A percentile compares a stretch with the other conserved stretches of the same genome.
phyloP scores from a whole-genome alignment of 495 filamentous ascomycete genomes.

The Choiromyces venosus region DNA sequence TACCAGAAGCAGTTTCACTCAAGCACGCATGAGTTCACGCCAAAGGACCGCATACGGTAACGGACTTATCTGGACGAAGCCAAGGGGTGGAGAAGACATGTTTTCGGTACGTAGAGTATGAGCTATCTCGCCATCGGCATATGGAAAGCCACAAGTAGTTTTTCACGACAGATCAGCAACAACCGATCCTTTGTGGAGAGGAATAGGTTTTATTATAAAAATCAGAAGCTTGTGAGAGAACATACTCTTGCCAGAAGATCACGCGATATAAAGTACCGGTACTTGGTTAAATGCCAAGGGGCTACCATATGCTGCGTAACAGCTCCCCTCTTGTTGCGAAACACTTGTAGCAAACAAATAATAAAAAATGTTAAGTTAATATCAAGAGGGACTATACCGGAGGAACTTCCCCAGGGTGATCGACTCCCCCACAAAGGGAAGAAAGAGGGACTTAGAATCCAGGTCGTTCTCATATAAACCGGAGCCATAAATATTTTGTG shows the following conservation, averaged over 20 bases:
- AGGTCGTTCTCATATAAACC: constrained; percentile 31
- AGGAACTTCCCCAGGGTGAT: constrained; percentile 21
- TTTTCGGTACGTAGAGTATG: not conserved
- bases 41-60: not conserved
- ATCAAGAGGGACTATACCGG: constrained; percentile 16
- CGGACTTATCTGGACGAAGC: not conserved
- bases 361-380: constrained; percentile 16
- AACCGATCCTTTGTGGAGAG: constrained; percentile 25
- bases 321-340: constrained; percentile 26
- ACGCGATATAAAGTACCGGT: constrained; percentile 36
- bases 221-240: constrained; percentile 21
- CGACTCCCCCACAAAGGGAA: constrained; percentile 18
- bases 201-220: not conserved
- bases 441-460: constrained; percentile 15
- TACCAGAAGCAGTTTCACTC: not conserved
- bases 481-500: not conserved
- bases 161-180: constrained; percentile 15
- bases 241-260: constrained; percentile 16
- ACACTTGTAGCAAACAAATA: constrained; percentile 31
- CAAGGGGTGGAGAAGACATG: not conserved
- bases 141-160: not conserved
- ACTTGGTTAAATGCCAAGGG: constrained; percentile 34
- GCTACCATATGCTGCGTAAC: constrained; percentile 36
- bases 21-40: too few relatives aligned
- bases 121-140: not conserved